Percentiles rank a stretch among this genome's conserved stretches.
Conservation (phyloP, 2,329 filamentous ascomycete genomes). For the Aspergillus nomiae region DNA sequence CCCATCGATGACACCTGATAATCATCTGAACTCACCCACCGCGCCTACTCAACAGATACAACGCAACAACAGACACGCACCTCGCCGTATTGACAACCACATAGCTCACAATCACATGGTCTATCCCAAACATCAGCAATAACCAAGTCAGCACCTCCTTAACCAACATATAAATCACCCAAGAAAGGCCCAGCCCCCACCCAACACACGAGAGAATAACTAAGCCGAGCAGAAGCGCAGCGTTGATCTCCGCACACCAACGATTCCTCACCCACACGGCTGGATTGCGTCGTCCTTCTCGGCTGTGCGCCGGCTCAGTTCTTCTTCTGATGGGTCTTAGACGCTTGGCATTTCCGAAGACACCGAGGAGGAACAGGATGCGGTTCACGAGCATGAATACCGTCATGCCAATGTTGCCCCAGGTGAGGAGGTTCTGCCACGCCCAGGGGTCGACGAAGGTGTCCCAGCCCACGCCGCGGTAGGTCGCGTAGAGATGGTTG, state of each 20-base stretch:
- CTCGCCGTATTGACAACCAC: not conserved
- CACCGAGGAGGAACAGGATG: slow-evolving; percentile 59
- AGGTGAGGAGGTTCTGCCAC: slow-evolving; percentile 69
- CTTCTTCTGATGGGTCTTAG: slow-evolving; percentile 35
- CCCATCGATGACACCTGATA: not conserved
- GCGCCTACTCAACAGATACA: not conserved
- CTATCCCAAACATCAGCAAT: not conserved
- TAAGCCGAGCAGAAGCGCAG: not conserved
- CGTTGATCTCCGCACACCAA: not conserved
- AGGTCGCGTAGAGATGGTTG: slow-evolving; percentile 66
- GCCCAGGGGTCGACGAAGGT: slow-evolving; percentile 54
- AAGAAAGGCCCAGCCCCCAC: not conserved
- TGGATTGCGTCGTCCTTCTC: not conserved
- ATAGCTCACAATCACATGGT: not conserved
- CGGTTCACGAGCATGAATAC: slow-evolving; percentile 60
- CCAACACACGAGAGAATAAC: not conserved
- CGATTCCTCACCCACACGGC: not conserved
- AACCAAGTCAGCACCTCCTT: not conserved
- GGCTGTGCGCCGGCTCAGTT: slow-evolving; percentile 29
- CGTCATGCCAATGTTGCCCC: slow-evolving; percentile 71
- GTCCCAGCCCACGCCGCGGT: slow-evolving; percentile 59
- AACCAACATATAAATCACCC: not conserved
- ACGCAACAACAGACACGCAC: not conserved
- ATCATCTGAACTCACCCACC: not conserved
- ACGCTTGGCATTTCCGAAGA: slow-evolving; percentile 54